Conservation (phyloP, 2,329 filamentous ascomycete species). For the Mariannaea sp. region DNA sequence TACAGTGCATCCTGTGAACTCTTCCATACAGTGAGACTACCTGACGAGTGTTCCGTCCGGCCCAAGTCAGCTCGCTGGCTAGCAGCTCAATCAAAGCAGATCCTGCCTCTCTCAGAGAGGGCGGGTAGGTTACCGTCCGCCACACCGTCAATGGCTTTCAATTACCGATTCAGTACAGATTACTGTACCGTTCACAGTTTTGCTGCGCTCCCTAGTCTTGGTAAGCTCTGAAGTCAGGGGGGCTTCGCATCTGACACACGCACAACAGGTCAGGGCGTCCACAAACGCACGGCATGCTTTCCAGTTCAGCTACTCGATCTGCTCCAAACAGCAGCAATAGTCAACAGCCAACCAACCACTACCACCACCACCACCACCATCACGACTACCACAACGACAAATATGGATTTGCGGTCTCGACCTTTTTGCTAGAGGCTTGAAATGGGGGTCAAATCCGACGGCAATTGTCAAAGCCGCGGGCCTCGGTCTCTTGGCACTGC, state of each 20-base stretch:
- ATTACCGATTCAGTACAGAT: too few species aligned
- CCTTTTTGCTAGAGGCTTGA: not conserved
- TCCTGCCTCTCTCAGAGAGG: not conserved
- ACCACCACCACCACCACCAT: too few species aligned
- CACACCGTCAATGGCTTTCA: not conserved
- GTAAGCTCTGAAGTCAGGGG: too few species aligned
- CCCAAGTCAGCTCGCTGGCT: not conserved
- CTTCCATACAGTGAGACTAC: not conserved
- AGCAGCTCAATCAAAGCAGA: constrained; percentile 2
- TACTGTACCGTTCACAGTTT: too few species aligned
- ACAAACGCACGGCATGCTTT: too few species aligned
- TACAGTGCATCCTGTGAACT: not conserved
- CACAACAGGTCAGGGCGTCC: too few species aligned
- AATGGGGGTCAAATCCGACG: not conserved
- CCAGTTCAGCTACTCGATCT: too few species aligned
- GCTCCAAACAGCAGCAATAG: too few species aligned
- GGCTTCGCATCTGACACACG: too few species aligned
- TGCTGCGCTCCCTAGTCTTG: too few species aligned
- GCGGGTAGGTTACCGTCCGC: constrained; percentile 1
- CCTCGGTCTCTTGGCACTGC: not conserved
- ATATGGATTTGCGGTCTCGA: not conserved
- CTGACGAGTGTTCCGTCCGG: too few species aligned
- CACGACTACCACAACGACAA: not conserved
- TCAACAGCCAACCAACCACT: too few species aligned
- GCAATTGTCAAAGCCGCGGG: not conserved